phyloP scores from a whole-genome alignment of 2,329 filamentous ascomycete species.

The Aspergillus aculeatus region DNA sequence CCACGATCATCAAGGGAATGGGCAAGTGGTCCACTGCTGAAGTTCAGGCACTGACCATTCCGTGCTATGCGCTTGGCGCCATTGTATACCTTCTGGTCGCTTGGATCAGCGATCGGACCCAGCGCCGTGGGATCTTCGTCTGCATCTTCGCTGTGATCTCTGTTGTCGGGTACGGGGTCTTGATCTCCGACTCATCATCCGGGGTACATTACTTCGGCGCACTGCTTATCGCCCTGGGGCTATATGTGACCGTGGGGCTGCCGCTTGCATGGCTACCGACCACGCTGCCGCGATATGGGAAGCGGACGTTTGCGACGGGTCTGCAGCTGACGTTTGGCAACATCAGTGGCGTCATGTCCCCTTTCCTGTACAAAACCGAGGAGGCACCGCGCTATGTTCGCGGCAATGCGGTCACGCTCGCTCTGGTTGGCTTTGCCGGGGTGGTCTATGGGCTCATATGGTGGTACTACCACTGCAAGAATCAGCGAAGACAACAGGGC shows the following conservation, averaged over 20 bases:
- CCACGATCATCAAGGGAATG: constrained; percentile 72
- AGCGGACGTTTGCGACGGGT: constrained; percentile 69
- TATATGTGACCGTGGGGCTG: constrained; percentile 62
- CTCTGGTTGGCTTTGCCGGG: constrained; percentile 56
- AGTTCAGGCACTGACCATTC: constrained; percentile 74
- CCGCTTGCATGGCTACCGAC: constrained; percentile 60
- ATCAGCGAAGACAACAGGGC: constrained; percentile 42
- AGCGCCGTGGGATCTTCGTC: constrained; percentile 64
- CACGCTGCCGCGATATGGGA: constrained; percentile 73
- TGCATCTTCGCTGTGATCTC: constrained; percentile 63
- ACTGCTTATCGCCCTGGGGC: constrained; percentile 70
- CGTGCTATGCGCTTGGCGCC: constrained; percentile 72
- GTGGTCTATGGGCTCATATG: constrained; percentile 56
- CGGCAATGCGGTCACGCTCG: constrained; percentile 62
- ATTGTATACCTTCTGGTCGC: constrained; percentile 66
- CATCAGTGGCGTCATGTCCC: constrained; percentile 68
- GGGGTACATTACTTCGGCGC: constrained; percentile 73
- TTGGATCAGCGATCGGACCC: constrained; percentile 65
- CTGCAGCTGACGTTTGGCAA: constrained; percentile 72
- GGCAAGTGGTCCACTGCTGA: constrained; percentile 63
- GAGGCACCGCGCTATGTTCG: constrained; percentile 60
- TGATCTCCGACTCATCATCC: constrained; percentile 60
- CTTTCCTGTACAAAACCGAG: constrained; percentile 53
- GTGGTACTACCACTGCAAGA: constrained; percentile 52
- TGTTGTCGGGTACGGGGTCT: constrained; percentile 66